A percentile compares a stretch with the other conserved stretches of the same genome.
phyloP scores from a whole-genome alignment of 1,284 basidiomycete species.

The Sanguinoderma infundibulare region DNA sequence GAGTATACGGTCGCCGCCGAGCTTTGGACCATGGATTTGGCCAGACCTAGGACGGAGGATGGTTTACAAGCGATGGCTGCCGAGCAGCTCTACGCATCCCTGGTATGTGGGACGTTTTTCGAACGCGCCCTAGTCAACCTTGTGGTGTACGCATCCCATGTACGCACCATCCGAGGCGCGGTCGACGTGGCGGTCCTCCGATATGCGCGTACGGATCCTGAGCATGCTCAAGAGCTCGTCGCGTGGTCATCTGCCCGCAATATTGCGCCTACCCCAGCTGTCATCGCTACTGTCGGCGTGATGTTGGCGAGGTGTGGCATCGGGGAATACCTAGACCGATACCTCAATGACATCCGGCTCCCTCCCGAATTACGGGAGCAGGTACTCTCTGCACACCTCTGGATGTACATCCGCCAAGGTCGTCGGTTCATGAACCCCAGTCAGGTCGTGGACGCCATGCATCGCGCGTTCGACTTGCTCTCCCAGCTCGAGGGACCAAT shows the following conservation, averaged over 20 bases:
- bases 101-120: constrained; percentile 19
- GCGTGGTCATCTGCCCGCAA: constrained; percentile 16
- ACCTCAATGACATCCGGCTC: constrained; percentile 14
- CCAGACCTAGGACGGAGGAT: neutral
- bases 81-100: constrained; percentile 24
- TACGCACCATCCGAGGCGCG: constrained; percentile 11
- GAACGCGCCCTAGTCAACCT: constrained; percentile 23
- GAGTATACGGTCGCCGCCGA: constrained; percentile 17
- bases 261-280: constrained; percentile 9
- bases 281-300: constrained; percentile 13
- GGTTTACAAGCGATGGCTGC: constrained; percentile 16
- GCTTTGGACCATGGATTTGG: constrained; percentile 13
- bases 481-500: neutral
- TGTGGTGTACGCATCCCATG: constrained; percentile 12
- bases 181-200: constrained; percentile 17
- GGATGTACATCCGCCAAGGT: constrained; percentile 14
- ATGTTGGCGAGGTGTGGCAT: constrained; percentile 17
- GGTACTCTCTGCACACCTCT: constrained; percentile 13
- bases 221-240: constrained; percentile 21
- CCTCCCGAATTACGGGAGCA: constrained; percentile 16
- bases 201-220: constrained; percentile 11
- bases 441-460: neutral
- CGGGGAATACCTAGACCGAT: constrained; percentile 18
- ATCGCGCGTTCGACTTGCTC: neutral
- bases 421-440: constrained; percentile 13